phyloP scores from a whole-genome alignment of 2,329 filamentous ascomycete species.

The Blastomyces percursus region DNA sequence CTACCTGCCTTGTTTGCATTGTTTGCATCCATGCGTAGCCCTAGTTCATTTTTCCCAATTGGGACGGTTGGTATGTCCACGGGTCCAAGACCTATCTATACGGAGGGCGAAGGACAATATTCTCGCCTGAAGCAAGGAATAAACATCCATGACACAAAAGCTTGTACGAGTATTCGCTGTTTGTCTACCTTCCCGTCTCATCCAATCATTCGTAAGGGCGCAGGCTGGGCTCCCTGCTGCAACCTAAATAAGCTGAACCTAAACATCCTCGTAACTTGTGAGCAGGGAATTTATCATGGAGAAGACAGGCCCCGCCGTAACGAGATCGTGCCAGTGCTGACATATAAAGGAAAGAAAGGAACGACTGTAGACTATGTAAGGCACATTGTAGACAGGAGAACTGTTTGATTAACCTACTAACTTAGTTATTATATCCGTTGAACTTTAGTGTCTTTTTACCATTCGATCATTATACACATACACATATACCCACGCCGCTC shows the following conservation, averaged over 20 bases:
- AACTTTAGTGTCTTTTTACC: not conserved
- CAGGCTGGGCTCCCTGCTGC: not conserved
- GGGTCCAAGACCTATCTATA: no score
- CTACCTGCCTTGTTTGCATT: conserved; percentile 1
- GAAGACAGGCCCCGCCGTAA: not conserved
- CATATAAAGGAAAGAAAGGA: not conserved
- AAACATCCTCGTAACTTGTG: not conserved
- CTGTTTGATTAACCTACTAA: no score
- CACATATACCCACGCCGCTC: not conserved
- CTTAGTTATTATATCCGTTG: not conserved
- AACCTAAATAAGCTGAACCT: not conserved
- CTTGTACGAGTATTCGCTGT: no score
- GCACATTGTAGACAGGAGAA: not conserved
- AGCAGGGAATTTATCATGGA: not conserved
- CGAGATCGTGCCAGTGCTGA: not conserved
- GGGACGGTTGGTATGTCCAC: not conserved
- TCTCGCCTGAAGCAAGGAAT: not conserved
- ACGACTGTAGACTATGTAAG: not conserved
- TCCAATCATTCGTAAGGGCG: not conserved
- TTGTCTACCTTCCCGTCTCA: not conserved
- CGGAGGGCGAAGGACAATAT: no score
- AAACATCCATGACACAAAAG: not conserved
- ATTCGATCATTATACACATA: not conserved
- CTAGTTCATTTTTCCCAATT: not conserved
- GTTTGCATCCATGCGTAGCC: not conserved